Percentiles rank a stretch among this genome's conserved stretches.
Conservation (phyloP, 345 rosid species). For the Gossypium turneri region DNA sequence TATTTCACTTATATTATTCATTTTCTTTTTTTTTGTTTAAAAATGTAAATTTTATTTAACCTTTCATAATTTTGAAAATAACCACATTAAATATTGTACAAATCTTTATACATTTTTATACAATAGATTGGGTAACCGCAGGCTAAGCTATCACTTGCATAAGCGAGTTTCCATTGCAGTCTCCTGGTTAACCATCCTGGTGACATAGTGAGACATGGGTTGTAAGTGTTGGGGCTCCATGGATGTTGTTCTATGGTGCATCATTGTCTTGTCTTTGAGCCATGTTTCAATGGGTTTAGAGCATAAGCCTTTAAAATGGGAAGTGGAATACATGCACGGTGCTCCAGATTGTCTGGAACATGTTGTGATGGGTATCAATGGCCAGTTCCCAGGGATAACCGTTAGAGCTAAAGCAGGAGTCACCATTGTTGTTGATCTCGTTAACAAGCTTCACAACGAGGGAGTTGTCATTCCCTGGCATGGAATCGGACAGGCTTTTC, state of each 20-base stretch:
- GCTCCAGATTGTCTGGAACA: slow-evolving; percentile 68
- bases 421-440: slow-evolving; percentile 48
- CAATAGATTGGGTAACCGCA: no score
- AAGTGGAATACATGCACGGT: slow-evolving; percentile 52
- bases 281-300: slow-evolving; percentile 8
- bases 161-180: no score
- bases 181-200: background rate
- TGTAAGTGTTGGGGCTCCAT: background rate
- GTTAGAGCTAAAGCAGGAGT: slow-evolving; percentile 60
- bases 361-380: slow-evolving; percentile 68
- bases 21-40: no score
- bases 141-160: no score
- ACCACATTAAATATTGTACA: no score
- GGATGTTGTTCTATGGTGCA: background rate
- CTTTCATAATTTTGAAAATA: no score
- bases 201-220: background rate
- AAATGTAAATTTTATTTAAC: no score
- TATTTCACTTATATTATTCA: no score
- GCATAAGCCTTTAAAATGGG: slow-evolving; percentile 51
- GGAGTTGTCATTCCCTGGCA: slow-evolving; percentile 95
- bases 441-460: slow-evolving; percentile 62
- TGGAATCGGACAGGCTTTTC: slow-evolving; percentile 69
- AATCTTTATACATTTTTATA: no score
- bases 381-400: slow-evolving; percentile 84
- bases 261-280: slow-evolving; percentile 2